Evolutionary conservation across 352 stramenopile genomes (phyloP), one percentile per base, ranked within the genome.

Genomic region (Globisporangium ultimum): DNA sequence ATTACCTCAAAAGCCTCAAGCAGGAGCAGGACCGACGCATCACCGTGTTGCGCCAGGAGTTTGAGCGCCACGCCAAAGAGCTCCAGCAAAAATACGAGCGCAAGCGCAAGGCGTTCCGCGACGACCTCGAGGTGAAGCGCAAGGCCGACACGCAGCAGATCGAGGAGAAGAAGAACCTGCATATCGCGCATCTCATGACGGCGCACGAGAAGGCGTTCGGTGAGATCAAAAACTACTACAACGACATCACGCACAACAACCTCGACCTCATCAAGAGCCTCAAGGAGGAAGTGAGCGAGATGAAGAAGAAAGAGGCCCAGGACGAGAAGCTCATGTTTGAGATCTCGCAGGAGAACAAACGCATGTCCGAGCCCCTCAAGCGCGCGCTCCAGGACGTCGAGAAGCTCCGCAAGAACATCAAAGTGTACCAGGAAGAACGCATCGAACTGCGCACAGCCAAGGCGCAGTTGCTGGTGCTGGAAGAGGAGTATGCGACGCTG

Each of bases 161-260:
- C 38, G 93, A 98, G 63, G 88, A 98, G 64, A 71, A 76, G 47
- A 98, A 98, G 67, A 95, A 97, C 68, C 59, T 80, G 48, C 93
- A 97, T 64, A 97, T 98, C 47, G 85, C 90, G 15, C 69, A 85
- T 55, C 80, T 98, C 53, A 98, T 98, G 90, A 85, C 87, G 14
- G 79, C 80, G 2, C 94, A 98, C 64, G 88, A 98, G 62, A 95
- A 97, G 60, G 91, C 91, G 6, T 98, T 98, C 66, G 79, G 80
- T 1, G 94, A 98, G 63, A 98, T 98, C 72, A 98, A 98, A 62
- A 97, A 96, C 57, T 98, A 98, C 74, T 98, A 98, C 87, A 98
- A 97, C 69, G 93, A 98, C 61, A 98, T 98, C 61, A 98, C 93
- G 42, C 94, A 98, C 71, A 98, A 97, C 67, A 98, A 98, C 68